Conservation (phyloP, 2,329 filamentous ascomycete genomes). For the Berkeleyomyces basicola region DNA sequence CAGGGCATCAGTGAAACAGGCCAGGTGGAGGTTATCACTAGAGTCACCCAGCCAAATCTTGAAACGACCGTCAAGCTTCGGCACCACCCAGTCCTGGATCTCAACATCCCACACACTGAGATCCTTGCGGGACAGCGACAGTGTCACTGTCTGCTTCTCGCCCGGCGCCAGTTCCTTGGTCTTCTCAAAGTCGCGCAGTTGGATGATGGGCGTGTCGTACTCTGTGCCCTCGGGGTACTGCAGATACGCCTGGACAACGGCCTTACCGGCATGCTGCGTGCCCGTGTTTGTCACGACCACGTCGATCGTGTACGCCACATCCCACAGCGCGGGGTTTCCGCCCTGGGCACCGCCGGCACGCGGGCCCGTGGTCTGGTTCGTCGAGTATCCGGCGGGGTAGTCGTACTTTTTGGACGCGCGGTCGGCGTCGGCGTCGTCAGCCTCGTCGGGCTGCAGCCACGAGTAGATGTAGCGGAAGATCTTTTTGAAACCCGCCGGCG, state of each 20-base stretch:
- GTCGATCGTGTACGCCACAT: conserved; percentile 26
- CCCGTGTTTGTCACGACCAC: conserved; percentile 39
- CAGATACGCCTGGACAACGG: conserved; percentile 30
- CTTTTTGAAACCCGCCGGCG: conserved; percentile 40
- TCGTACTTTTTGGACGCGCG: conserved; percentile 29
- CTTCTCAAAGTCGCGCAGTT: conserved; percentile 62
- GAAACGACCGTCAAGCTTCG: conserved; percentile 22
- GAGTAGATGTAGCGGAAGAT: conserved; percentile 55
- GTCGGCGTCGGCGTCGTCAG: conserved; percentile 25
- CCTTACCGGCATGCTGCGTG: conserved; percentile 25
- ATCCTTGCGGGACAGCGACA: conserved; percentile 49
- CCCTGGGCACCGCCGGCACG: conserved; percentile 52
- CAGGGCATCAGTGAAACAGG: conserved; percentile 20
- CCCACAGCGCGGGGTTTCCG: conserved; percentile 51
- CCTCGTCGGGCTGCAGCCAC: conserved; percentile 34
- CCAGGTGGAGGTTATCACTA: conserved; percentile 21
- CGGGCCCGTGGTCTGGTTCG: conserved; percentile 26
- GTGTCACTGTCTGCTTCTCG: conserved; percentile 33
- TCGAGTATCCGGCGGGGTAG: conserved; percentile 52
- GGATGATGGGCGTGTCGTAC: conserved; percentile 48
- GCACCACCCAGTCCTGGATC: conserved; percentile 50
- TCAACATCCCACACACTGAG: conserved; percentile 56
- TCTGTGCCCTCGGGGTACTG: conserved; percentile 23
- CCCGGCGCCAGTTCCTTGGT: conserved; percentile 36
- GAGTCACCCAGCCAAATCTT: conserved; percentile 25